Percentiles rank a stretch among this genome's conserved stretches.
Conservation (phyloP, 257 asterid species). For the Parsonsia alboflavescens region DNA sequence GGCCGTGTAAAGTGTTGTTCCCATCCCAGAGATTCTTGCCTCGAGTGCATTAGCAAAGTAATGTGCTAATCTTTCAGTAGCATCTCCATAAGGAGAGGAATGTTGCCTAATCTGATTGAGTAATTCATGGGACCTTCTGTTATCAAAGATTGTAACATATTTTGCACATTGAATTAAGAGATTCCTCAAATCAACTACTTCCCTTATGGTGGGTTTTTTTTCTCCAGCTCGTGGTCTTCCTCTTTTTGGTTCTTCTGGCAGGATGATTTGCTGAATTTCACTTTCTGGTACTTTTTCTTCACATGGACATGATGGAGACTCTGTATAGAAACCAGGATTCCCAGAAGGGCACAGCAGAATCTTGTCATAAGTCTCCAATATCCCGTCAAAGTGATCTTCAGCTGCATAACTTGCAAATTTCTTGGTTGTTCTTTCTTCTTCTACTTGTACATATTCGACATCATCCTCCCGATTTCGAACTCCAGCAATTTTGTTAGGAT, state of each 20-base stretch:
- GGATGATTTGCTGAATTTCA: not conserved
- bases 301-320: not conserved
- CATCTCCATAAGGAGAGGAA: constrained; percentile 32
- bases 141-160: constrained; percentile 20
- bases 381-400: constrained; percentile 11
- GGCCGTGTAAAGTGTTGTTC: constrained; percentile 19
- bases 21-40: constrained; percentile 35
- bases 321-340: constrained; percentile 22
- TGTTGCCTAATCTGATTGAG: constrained; percentile 32
- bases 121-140: constrained; percentile 8
- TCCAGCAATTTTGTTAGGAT: not conserved
- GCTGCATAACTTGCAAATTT: constrained; percentile 14
- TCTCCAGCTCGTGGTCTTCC: constrained; percentile 31
- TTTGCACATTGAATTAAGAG: constrained; percentile 33
- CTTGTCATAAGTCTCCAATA: constrained; percentile 20
- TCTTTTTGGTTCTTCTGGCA: constrained; percentile 18
- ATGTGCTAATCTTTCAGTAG: constrained; percentile 30
- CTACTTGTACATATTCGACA: not conserved
- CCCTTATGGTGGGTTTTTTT: constrained; percentile 13
- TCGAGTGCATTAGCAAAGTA: constrained; percentile 34
- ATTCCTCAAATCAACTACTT: constrained; percentile 25
- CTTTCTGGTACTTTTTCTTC: not conserved
- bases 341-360: constrained; percentile 15
- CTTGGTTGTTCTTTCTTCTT: constrained; percentile 14
- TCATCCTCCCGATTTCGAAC: constrained; percentile 1